These are phyloP conservation scores for Cutaneotrichosporon sp. DNA, from an alignment of 1,284 basidiomycete genomes.

Conservation along the genomic window DNA sequence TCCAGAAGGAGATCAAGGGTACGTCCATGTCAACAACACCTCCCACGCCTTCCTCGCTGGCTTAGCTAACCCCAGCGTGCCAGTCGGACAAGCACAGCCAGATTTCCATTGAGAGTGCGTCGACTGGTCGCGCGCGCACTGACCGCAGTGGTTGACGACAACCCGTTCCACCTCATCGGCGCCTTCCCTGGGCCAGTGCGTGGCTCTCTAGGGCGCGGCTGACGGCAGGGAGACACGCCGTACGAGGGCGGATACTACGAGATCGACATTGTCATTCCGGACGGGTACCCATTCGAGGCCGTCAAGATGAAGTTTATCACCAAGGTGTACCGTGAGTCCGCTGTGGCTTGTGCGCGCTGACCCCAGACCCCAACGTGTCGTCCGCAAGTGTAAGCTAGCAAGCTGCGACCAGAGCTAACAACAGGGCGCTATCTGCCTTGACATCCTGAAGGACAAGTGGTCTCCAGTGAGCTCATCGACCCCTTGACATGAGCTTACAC, in stretches of 20 bases:
- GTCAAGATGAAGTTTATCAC: slow-evolving; percentile 99
- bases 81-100: slow-evolving; percentile 75
- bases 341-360: slow-evolving; percentile 10
- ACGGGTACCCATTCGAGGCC: slow-evolving; percentile 93
- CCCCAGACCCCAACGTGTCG: slow-evolving; percentile 77
- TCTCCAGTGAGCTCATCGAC: slow-evolving; percentile 41
- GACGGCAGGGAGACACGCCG: slow-evolving; percentile 67
- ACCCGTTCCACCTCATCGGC: slow-evolving; percentile 83
- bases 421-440: slow-evolving; percentile 57
- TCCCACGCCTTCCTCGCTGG: background rate
- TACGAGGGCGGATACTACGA: slow-evolving; percentile 93
- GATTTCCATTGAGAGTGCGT: slow-evolving; percentile 68
- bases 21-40: background rate
- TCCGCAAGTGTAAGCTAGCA: slow-evolving; percentile 68
- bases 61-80: slow-evolving; percentile 10
- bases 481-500: background rate
- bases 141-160: slow-evolving; percentile 70
- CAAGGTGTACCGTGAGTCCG: slow-evolving; percentile 78
- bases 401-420: slow-evolving; percentile 8
- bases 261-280: slow-evolving; percentile 93
- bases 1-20: slow-evolving; percentile 92
- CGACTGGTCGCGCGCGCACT: background rate
- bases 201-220: slow-evolving; percentile 13
- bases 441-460: slow-evolving; percentile 89
- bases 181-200: slow-evolving; percentile 84